phyloP scores from a whole-genome alignment of 2,329 filamentous ascomycete species.

The Venturia asperata region DNA sequence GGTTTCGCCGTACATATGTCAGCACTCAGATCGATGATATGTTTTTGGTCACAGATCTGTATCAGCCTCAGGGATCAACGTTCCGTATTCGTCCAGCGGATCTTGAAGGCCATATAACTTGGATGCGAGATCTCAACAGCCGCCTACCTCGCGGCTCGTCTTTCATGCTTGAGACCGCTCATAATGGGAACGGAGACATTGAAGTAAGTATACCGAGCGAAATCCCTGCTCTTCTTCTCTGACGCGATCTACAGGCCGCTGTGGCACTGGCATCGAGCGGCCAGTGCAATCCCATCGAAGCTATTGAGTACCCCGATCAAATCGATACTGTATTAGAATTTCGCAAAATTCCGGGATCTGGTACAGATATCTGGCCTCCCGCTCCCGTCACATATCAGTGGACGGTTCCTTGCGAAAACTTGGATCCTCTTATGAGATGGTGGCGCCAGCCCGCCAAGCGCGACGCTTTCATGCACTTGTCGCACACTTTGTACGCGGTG shows the following conservation, averaged over 20 bases:
- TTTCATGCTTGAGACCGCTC: slow-evolving; percentile 33
- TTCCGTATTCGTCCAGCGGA: slow-evolving; percentile 42
- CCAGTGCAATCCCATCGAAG: slow-evolving; percentile 29
- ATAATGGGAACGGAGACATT: slow-evolving; percentile 35
- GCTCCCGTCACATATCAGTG: slow-evolving; percentile 42
- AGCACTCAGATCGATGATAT: slow-evolving; percentile 56
- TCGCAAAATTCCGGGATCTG: slow-evolving; percentile 37
- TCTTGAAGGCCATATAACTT: slow-evolving; percentile 27
- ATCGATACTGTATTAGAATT: slow-evolving; percentile 40
- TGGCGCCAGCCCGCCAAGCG: slow-evolving; percentile 45
- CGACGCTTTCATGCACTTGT: slow-evolving; percentile 51
- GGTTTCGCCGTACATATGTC: slow-evolving; percentile 49
- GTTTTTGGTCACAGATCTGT: slow-evolving; percentile 44
- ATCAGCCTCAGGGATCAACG: slow-evolving; percentile 37
- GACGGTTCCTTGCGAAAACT: slow-evolving; percentile 43
- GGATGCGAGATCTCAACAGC: slow-evolving; percentile 28
- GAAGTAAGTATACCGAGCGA: slow-evolving; percentile 22
- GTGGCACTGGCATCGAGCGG: slow-evolving; percentile 19
- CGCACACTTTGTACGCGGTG: slow-evolving; percentile 48
- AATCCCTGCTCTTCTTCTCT: not conserved
- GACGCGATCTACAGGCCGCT: slow-evolving; percentile 2
- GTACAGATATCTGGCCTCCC: slow-evolving; percentile 34
- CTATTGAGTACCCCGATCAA: slow-evolving; percentile 36
- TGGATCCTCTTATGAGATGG: slow-evolving; percentile 49
- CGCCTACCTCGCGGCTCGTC: slow-evolving; percentile 31